These are phyloP conservation scores for Neurospora terricola DNA, from an alignment of 495 filamentous ascomycete species.

Conservation along the genomic window DNA sequence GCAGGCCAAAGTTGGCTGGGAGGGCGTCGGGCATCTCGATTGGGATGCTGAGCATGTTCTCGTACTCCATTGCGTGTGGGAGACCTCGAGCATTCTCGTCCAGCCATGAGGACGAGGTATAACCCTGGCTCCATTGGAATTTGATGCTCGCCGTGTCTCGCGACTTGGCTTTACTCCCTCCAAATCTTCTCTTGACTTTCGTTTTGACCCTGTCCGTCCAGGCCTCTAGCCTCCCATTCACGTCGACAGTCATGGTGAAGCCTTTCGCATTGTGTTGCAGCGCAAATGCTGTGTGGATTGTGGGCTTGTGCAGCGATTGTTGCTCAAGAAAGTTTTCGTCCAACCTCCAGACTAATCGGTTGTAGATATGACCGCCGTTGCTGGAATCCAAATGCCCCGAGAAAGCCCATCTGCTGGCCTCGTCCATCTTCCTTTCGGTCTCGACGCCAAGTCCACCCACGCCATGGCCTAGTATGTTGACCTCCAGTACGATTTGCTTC, in stretches of 20 bases:
- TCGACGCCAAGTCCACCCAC: slow-evolving; percentile 9
- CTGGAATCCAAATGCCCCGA: not conserved
- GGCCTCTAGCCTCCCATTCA: slow-evolving; percentile 15
- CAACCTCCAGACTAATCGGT: slow-evolving; percentile 24
- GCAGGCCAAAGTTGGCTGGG: slow-evolving; percentile 6
- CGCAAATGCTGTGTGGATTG: slow-evolving; percentile 24
- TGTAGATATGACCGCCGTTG: slow-evolving; percentile 7
- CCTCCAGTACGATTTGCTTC: slow-evolving; percentile 3
- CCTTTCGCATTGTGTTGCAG: slow-evolving; percentile 22
- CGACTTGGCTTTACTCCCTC: not conserved
- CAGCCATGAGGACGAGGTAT: slow-evolving; percentile 4
- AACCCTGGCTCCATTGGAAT: slow-evolving; percentile 13
- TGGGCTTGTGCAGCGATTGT: slow-evolving; percentile 19
- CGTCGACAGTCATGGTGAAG: slow-evolving; percentile 25
- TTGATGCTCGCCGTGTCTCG: slow-evolving; percentile 7
- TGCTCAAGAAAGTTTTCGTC: slow-evolving; percentile 18
- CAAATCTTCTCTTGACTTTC: slow-evolving; percentile 2
- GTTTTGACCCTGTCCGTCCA: slow-evolving; percentile 3
- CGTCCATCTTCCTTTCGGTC: slow-evolving; percentile 5
- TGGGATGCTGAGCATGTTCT: slow-evolving; percentile 14
- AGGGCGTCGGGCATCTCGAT: slow-evolving; percentile 14
- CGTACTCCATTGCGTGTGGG: slow-evolving; percentile 12
- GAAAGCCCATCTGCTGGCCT: slow-evolving; percentile 10
- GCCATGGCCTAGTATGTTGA: slow-evolving; percentile 5
- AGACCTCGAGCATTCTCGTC: slow-evolving; percentile 14